Conservation (phyloP, 169 alveolate species). For the Plasmodium malariae region DNA sequence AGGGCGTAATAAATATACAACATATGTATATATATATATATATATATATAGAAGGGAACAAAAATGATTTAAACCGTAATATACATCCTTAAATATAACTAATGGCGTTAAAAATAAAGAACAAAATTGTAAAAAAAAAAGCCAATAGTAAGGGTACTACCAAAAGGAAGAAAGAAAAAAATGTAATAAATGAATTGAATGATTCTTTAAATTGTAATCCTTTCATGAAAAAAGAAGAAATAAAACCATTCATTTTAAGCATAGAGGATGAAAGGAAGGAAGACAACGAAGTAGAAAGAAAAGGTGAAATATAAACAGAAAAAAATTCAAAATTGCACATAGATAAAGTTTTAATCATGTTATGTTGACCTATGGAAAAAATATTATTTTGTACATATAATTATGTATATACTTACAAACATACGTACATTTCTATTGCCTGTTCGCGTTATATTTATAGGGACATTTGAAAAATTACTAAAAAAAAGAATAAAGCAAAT, state of each 20-base stretch:
- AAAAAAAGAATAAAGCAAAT: slow-evolving; percentile 45
- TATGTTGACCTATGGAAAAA: no score
- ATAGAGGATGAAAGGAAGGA: background rate
- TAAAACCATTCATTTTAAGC: slow-evolving; percentile 10
- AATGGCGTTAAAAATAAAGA: slow-evolving; percentile 45
- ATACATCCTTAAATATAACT: background rate
- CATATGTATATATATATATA: background rate
- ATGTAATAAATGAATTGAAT: background rate
- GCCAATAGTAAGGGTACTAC: background rate
- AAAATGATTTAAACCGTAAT: background rate
- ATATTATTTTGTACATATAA: background rate
- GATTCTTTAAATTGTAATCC: background rate
- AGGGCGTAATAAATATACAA: background rate
- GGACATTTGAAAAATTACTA: slow-evolving; percentile 12
- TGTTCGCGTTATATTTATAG: slow-evolving; percentile 1
- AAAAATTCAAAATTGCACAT: no score
- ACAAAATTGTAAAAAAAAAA: slow-evolving; percentile 25
- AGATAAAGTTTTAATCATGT: no score
- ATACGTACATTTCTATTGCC: no score
- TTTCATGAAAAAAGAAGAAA: slow-evolving; percentile 8
- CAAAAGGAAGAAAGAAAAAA: slow-evolving; percentile 9
- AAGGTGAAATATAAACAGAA: background rate
- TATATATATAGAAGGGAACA: background rate
- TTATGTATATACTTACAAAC: background rate
- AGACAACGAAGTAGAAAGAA: background rate